Evolutionary conservation across 2,329 filamentous ascomycete species (phyloP), one percentile per base, ranked within the genome.

Genomic region (Falciphora oryzae): DNA sequence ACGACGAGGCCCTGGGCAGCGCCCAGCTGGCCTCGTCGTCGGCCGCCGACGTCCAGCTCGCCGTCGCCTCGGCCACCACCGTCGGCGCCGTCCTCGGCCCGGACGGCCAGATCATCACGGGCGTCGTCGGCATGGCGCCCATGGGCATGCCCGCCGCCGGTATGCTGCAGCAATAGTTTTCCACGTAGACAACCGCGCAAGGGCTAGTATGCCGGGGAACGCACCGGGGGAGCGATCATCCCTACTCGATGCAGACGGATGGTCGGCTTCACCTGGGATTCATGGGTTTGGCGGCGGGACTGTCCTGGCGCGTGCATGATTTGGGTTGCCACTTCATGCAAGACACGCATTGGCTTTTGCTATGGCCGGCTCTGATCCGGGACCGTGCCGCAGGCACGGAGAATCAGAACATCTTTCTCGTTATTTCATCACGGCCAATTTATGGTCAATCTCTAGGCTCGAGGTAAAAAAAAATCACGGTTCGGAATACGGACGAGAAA

Each of bases 1-100:
- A 86, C 64, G 83, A 87, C 64, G 84, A 83, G 31, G 73, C 73
- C 28, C 78, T 88, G 16, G 86, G 85, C 57, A 75, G 77, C 29
- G 76, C 74, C 27, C 77, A 83, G 68, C 76, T 86, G n/a, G 68
- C 71, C 31, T 57, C 65, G 38, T 60, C 59, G 56, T 35, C 66
- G 28, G 65, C 65, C 16, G 62, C 57, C 38, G 66, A 61, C 13
- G 62, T 65, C 28, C 29, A 44, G 27, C 27, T 57, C 11, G 63
- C 28, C 35, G 63, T 53, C 32, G 35, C 53, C 57, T 27, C 57
- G 10, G 58, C 16, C 50, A 44, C 29, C 38, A 57, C 57, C 57
- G 27, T 58, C 61, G 61, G 25, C 16, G 31, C 56, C n/a, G 29
- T 53, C 53, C 22, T 57, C 29, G 59, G 25, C n/a, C 59, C 59